These are phyloP conservation scores for Clonostachys solani DNA, from an alignment of 2,329 filamentous ascomycete species.

Conservation along the genomic window DNA sequence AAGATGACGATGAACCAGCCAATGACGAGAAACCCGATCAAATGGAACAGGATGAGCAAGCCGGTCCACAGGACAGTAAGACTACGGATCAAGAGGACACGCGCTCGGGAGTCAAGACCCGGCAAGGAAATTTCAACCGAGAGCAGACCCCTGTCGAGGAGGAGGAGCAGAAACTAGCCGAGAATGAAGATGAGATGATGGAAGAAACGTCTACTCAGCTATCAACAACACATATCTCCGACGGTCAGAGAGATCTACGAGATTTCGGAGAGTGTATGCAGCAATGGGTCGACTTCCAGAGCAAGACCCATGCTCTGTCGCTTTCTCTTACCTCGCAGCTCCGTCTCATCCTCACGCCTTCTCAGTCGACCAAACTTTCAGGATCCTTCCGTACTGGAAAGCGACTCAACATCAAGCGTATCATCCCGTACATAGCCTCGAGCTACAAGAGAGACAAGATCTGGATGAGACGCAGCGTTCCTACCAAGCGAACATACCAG, in stretches of 20 bases:
- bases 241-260: constrained; percentile 32
- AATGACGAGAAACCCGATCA: constrained; percentile 39
- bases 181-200: constrained; percentile 42
- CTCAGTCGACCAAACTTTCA: constrained; percentile 90
- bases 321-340: constrained; percentile 90
- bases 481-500: constrained; percentile 92
- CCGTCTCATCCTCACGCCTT: constrained; percentile 90
- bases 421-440: constrained; percentile 98
- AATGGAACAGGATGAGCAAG: constrained; percentile 23
- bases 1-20: constrained; percentile 38
- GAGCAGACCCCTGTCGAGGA: constrained; percentile 24
- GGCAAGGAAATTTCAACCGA: constrained; percentile 53
- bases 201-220: constrained; percentile 59
- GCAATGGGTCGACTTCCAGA: constrained; percentile 83
- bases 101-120: constrained; percentile 56
- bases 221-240: constrained; percentile 66
- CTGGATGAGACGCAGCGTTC: constrained; percentile 93
- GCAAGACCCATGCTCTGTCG: constrained; percentile 78
- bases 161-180: constrained; percentile 34
- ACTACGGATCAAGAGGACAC: constrained; percentile 45
- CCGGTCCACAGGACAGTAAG: constrained; percentile 25
- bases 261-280: constrained; percentile 56
- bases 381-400: constrained; percentile 97
- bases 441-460: constrained; percentile 99
- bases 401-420: constrained; percentile 97